A percentile compares a stretch with the other conserved stretches of the same genome.
Evolutionary conservation across 768 basidiomycete genomes (phyloP).

Genomic region (Naganishia onofrii): DNA sequence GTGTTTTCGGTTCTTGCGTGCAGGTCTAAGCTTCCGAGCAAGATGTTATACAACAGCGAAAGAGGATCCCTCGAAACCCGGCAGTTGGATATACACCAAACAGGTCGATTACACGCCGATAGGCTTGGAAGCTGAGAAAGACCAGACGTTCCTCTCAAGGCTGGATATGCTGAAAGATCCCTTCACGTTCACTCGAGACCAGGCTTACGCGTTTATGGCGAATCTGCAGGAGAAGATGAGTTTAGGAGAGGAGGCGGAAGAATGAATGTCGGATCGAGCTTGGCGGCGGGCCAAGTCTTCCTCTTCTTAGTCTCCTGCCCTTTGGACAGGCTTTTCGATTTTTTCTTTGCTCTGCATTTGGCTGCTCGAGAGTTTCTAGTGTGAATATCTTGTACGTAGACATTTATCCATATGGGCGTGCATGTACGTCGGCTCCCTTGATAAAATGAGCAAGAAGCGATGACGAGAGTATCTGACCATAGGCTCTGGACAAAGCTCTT

Average conservation of each 20-base stretch:
- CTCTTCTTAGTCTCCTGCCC: background rate
- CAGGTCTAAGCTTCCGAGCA: constrained; percentile 49
- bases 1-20: background rate
- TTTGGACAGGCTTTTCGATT: background rate
- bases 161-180: constrained; percentile 40
- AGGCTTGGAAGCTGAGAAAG: constrained; percentile 41
- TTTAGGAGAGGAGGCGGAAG: constrained; percentile 29
- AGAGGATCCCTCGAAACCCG: constrained; percentile 28
- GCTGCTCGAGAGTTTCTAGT: background rate
- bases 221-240: constrained; percentile 36
- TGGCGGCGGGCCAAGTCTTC: no score
- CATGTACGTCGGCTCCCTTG: background rate
- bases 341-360: background rate
- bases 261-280: background rate
- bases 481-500: no score
- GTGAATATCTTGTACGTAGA: background rate
- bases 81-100: constrained; percentile 35
- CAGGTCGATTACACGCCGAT: constrained; percentile 43
- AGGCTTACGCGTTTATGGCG: constrained; percentile 39
- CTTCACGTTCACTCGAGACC: constrained; percentile 39
- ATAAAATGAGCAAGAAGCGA: background rate
- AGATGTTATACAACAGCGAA: constrained; percentile 41
- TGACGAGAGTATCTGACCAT: no score
- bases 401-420: no score
- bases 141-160: constrained; percentile 37